Conservation (phyloP, 1,139 yeast genomes). For the Taphrina wiesneri region DNA sequence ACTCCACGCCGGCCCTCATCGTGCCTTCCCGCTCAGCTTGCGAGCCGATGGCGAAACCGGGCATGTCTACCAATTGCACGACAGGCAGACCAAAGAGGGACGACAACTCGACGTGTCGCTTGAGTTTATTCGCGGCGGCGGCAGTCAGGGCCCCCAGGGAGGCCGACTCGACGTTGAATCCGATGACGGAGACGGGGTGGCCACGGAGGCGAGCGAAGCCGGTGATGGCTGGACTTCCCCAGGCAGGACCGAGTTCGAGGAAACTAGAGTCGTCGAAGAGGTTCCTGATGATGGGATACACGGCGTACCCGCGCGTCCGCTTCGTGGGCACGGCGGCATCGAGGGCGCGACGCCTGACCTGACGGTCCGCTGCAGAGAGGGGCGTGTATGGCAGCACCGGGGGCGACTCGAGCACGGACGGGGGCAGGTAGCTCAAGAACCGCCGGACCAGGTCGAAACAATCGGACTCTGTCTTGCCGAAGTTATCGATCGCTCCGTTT, state of each 20-base stretch:
- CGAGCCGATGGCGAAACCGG: conserved; percentile 29
- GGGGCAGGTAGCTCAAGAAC: conserved; percentile 24
- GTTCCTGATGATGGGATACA: conserved; percentile 26
- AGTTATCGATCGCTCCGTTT: conserved; percentile 31
- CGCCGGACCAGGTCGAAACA: conserved; percentile 19
- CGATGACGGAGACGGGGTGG: conserved; percentile 16
- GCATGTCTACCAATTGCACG: conserved; percentile 30
- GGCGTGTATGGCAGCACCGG: conserved; percentile 15
- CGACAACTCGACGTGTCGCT: conserved; percentile 21
- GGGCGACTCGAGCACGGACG: conserved; percentile 28
- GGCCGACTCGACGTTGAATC: conserved; percentile 26
- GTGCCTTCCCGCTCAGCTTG: conserved; percentile 32
- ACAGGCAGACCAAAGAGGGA: conserved; percentile 26
- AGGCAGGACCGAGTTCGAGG: conserved; percentile 28
- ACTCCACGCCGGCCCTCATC: conserved; percentile 32
- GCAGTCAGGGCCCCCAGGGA: conserved; percentile 31
- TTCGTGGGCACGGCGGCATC: conserved; percentile 21
- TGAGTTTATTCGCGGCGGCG: conserved; percentile 22
- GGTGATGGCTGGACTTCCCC: conserved; percentile 26
- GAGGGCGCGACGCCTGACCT: conserved; percentile 4
- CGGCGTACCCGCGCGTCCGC: conserved; percentile 21
- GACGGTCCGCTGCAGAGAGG: not conserved
- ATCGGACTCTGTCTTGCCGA: conserved; percentile 13
- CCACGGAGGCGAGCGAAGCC: conserved; percentile 28
- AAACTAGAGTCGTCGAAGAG: conserved; percentile 14